phyloP scores from a whole-genome alignment of 1,284 basidiomycete genomes.

The Cryptococcus wingfieldii region DNA sequence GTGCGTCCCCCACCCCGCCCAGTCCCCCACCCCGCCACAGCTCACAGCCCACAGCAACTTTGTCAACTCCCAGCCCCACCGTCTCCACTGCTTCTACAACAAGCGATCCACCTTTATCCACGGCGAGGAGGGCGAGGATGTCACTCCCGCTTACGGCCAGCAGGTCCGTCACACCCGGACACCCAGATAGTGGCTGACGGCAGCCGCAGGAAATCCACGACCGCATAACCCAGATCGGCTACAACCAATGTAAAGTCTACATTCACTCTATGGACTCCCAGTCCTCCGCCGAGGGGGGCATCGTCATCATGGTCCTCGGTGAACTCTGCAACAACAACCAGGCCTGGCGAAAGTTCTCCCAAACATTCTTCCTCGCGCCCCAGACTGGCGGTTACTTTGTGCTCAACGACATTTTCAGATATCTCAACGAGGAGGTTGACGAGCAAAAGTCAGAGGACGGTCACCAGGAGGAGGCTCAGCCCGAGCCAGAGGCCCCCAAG shows the following conservation, averaged over 20 bases:
- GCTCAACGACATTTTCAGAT: constrained; percentile 99
- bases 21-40: neutral
- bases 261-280: constrained; percentile 93
- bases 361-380: constrained; percentile 99
- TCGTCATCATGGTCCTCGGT: constrained; percentile 98
- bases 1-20: constrained; percentile 31
- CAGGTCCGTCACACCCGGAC: constrained; percentile 58
- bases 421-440: constrained; percentile 84
- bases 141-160: constrained; percentile 78
- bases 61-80: constrained; percentile 94
- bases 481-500: constrained; percentile 42
- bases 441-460: constrained; percentile 71
- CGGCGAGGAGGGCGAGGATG: constrained; percentile 92
- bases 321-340: constrained; percentile 89
- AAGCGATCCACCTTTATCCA: constrained; percentile 96
- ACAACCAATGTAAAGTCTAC: constrained; percentile 96
- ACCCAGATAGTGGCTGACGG: constrained; percentile 7
- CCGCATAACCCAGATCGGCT: constrained; percentile 88
- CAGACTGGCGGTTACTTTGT: constrained; percentile 99
- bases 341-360: constrained; percentile 96
- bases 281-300: constrained; percentile 88
- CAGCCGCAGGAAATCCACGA: constrained; percentile 84
- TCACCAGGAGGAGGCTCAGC: constrained; percentile 69
- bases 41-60: constrained; percentile 59
- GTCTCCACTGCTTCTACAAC: constrained; percentile 98